Percentiles rank a stretch among this genome's conserved stretches.
Conservation (phyloP, 805 yeast species). For the Babjeviella inositovora region DNA sequence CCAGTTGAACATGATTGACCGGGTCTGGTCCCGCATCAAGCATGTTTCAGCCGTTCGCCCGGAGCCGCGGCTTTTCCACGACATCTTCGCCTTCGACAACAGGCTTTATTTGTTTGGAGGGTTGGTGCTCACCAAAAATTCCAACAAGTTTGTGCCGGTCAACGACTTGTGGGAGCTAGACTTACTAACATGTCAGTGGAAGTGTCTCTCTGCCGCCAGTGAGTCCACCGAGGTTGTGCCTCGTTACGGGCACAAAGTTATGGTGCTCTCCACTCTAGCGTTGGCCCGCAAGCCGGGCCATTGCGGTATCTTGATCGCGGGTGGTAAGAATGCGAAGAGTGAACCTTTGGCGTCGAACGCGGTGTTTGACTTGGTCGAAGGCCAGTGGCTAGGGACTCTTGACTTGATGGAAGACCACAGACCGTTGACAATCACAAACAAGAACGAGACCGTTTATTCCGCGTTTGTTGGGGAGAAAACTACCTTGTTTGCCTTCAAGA, state of each 20-base stretch:
- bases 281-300: constrained; percentile 19
- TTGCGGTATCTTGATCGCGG: constrained; percentile 33
- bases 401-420: constrained; percentile 1
- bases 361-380: constrained; percentile 27
- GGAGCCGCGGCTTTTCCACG: constrained; percentile 39
- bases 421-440: too few species aligned
- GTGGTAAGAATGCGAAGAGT: constrained; percentile 27
- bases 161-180: constrained; percentile 63
- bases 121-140: constrained; percentile 19
- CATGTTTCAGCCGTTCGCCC: constrained; percentile 11
- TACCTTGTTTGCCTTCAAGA: too few species aligned
- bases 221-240: constrained; percentile 10
- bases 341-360: constrained; percentile 14
- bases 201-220: constrained; percentile 18
- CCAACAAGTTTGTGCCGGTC: constrained; percentile 21
- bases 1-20: constrained; percentile 37
- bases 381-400: too few species aligned
- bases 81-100: constrained; percentile 31
- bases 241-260: constrained; percentile 38
- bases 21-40: constrained; percentile 31
- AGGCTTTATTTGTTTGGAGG: constrained; percentile 55
- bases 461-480: too few species aligned
- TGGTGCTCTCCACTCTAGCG: constrained; percentile 18
- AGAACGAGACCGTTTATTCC: constrained; percentile 1
- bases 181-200: constrained; percentile 35